Base-by-base conservation (phyloP, 202 grass and related monocot species). In the Dendrocalamus latiflorus region DNA sequence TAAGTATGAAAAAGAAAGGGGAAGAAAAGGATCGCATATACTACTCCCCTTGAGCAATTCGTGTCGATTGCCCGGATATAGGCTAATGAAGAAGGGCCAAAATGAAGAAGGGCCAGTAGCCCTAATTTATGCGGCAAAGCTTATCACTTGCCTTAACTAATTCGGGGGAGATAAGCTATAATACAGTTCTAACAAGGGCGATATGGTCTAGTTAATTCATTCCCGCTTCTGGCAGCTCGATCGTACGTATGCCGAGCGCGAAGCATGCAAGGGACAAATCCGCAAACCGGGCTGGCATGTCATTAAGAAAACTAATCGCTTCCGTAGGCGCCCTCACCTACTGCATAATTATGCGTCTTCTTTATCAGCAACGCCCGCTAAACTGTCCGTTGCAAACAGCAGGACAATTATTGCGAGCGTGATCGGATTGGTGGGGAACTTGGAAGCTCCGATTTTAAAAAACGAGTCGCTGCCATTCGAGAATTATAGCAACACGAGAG, bases 271-370 rank as follows among this genome's bases (percentile, higher is more conserved):
- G 30, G 20, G 37, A 48, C 82, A 44, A 84, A 60, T 30, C 43
- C 57, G 25, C 49, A 28, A 74, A 49, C 60, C 14, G 54, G n/a
- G 17, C 63, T 70, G 88, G 34, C 74, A 82, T 62, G 77, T 74
- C 43, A 88, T 80, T 90, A 87, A 70, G 44, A 90, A 83, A 90
- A 13, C 69, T 76, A 83, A 87, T 87, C 54, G 57, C 82, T 87
- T 80, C 53, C 64, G 51, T 84, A 74, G 81, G 53, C 36, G 25
- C n/a, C 37, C 62, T 67, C 64, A 87, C 84, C 88, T 87, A 86
- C 84, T 76, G 60, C 75, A 75, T 75, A 65, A 64, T 55, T 33
- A 68, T 44, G 18, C 22, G 1, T 25, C 48, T 45, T 8, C 9
- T 75, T 48, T 47, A 44, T 56, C n/a, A 51, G 22, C 71, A 7